A percentile compares a stretch with the other conserved stretches of the same genome.
Conservation (phyloP, 768 basidiomycete species). For the Pleurotus djamor region DNA sequence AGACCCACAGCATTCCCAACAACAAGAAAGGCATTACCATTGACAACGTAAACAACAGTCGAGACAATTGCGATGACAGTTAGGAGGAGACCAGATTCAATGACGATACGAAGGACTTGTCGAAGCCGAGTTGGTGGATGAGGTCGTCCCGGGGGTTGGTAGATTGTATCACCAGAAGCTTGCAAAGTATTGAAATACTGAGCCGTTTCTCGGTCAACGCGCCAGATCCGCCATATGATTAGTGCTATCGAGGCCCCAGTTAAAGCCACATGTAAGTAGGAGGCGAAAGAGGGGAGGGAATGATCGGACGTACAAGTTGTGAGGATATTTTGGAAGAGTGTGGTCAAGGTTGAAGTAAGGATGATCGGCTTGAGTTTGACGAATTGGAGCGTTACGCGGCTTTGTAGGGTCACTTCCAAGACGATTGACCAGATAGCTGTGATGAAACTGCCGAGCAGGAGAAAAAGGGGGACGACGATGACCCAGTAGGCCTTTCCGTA, state of each 20-base stretch:
- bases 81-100: constrained; percentile 11
- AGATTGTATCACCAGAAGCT: not conserved
- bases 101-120: constrained; percentile 10
- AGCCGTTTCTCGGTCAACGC: constrained; percentile 7
- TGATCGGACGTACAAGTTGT: constrained; percentile 9
- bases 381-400: not conserved
- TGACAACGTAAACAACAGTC: constrained; percentile 1
- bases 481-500: constrained; percentile 1
- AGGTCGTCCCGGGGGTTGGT: too few species aligned
- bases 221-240: constrained; percentile 11
- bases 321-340: constrained; percentile 8
- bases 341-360: not conserved
- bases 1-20: not conserved
- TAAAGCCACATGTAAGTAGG: too few species aligned
- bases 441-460: constrained; percentile 1
- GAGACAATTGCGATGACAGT: constrained; percentile 9
- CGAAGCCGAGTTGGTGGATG: too few species aligned
- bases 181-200: not conserved
- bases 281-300: too few species aligned
- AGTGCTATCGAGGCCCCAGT: too few species aligned
- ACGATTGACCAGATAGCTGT: constrained; percentile 2
- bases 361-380: constrained; percentile 3
- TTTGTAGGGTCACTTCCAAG: constrained; percentile 1
- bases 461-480: constrained; percentile 1
- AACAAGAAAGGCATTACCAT: constrained; percentile 6